Evolutionary conservation across 1,139 yeast genomes (phyloP).

Genomic region (Candida buenavistaensis): DNA sequence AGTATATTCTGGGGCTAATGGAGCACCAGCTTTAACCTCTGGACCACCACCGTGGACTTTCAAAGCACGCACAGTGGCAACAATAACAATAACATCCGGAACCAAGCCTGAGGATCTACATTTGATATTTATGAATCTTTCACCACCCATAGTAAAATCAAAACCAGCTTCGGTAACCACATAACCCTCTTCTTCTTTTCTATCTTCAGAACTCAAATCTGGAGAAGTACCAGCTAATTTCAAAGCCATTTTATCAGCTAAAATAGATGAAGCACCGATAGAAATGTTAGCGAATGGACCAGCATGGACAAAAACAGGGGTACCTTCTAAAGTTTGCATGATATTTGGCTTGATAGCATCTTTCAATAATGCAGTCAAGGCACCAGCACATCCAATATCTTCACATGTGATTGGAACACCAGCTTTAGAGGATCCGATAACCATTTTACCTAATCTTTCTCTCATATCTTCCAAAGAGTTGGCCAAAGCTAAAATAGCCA

Average conservation of each 20-base stretch:
- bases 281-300: conserved; percentile 99
- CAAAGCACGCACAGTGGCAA: conserved; percentile 95
- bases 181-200: conserved; percentile 71
- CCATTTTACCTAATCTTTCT: conserved; percentile 87
- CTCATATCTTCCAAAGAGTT: conserved; percentile 84
- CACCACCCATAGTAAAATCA: conserved; percentile 99
- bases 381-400: conserved; percentile 97
- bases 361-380: conserved; percentile 90
- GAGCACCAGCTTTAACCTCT: conserved; percentile 93
- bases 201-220: conserved; percentile 49
- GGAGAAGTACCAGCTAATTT: conserved; percentile 79
- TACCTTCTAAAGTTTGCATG: conserved; percentile 98
- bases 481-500: conserved; percentile 95
- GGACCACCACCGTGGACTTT: conserved; percentile 99
- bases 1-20: conserved; percentile 83
- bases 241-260: conserved; percentile 94
- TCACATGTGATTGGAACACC: conserved; percentile 95
- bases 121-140: conserved; percentile 93
- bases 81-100: conserved; percentile 93
- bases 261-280: conserved; percentile 92
- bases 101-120: conserved; percentile 89
- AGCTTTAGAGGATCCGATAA: conserved; percentile 75
- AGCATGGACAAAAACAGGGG: conserved; percentile 97
- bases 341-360: conserved; percentile 97
- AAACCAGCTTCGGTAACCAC: conserved; percentile 98